A percentile compares a stretch with the other conserved stretches of the same genome.
phyloP scores from a whole-genome alignment of 2,329 filamentous ascomycete species.

The Arachnomyces sp. region DNA sequence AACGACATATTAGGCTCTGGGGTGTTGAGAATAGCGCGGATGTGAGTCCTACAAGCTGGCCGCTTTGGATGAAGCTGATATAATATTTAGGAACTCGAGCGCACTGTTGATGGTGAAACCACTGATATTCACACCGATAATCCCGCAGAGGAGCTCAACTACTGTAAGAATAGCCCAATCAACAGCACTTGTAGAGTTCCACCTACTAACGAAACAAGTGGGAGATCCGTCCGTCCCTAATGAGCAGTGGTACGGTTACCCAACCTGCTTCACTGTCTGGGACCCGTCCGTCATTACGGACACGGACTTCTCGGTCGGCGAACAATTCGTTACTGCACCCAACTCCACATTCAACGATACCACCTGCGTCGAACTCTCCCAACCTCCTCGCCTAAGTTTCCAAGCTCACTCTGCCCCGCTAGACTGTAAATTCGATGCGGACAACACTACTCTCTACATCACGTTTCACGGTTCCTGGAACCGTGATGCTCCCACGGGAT shows the following conservation, averaged over 20 bases:
- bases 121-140: constrained; percentile 61
- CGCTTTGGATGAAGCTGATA: too few species aligned
- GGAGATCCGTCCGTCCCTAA: constrained; percentile 6
- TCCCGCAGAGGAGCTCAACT: constrained; percentile 68
- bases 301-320: constrained; percentile 38
- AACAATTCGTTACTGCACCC: constrained; percentile 42
- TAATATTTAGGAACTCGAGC: constrained; percentile 1
- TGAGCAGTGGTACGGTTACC: constrained; percentile 60
- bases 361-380: constrained; percentile 33
- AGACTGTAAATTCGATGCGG: constrained; percentile 60
- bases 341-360: constrained; percentile 42
- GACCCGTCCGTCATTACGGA: constrained; percentile 44
- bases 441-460: constrained; percentile 54
- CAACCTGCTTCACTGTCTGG: constrained; percentile 62
- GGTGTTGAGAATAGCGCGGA: constrained; percentile 66
- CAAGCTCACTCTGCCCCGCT: constrained; percentile 63
- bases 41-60: constrained; percentile 8
- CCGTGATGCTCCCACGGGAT: constrained; percentile 41
- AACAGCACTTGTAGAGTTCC: constrained; percentile 38
- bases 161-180: constrained; percentile 49
- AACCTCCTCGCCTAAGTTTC: constrained; percentile 51
- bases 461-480: constrained; percentile 67
- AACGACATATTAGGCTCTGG: constrained; percentile 39
- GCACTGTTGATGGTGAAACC: constrained; percentile 27
- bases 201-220: constrained; percentile 7